Percentiles rank a stretch among this genome's conserved stretches.
Conservation (phyloP, 768 basidiomycete genomes). For the Xerocomus potaroensis region DNA sequence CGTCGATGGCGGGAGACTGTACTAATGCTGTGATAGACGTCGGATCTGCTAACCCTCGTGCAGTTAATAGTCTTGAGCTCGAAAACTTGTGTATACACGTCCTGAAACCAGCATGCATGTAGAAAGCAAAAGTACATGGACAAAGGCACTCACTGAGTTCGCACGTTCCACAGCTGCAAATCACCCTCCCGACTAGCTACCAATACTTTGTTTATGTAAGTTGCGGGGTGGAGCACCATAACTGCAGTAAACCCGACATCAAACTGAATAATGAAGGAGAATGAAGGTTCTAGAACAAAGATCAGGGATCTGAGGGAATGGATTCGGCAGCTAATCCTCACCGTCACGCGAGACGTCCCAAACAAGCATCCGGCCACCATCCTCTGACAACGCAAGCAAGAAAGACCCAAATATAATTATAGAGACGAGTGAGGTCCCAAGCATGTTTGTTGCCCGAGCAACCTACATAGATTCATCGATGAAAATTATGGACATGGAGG, state of each 20-base stretch:
- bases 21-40: constrained; percentile 64
- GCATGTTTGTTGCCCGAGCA: constrained; percentile 56
- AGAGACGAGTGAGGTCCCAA: constrained; percentile 54
- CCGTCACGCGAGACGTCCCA: constrained; percentile 72
- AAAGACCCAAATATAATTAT: constrained; percentile 79
- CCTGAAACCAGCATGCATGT: constrained; percentile 36
- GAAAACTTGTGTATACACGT: constrained; percentile 80
- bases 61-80: constrained; percentile 46
- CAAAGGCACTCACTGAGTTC: constrained; percentile 56
- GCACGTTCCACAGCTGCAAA: constrained; percentile 93
- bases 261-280: constrained; percentile 65
- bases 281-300: constrained; percentile 15
- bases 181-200: constrained; percentile 77
- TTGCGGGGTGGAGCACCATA: constrained; percentile 84
- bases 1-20: constrained; percentile 95
- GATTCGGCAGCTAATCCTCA: constrained; percentile 26
- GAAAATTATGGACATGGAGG: neutral
- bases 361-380: constrained; percentile 68
- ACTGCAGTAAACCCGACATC: constrained; percentile 84
- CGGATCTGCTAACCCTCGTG: constrained; percentile 28
- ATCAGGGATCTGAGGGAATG: constrained; percentile 8
- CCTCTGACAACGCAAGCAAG: constrained; percentile 74
- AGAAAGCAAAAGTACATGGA: neutral
- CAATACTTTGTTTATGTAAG: constrained; percentile 94
- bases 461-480: constrained; percentile 34